phyloP scores from a whole-genome alignment of 371 early-diverging fungal species.

The Lichtheimia ornata region DNA sequence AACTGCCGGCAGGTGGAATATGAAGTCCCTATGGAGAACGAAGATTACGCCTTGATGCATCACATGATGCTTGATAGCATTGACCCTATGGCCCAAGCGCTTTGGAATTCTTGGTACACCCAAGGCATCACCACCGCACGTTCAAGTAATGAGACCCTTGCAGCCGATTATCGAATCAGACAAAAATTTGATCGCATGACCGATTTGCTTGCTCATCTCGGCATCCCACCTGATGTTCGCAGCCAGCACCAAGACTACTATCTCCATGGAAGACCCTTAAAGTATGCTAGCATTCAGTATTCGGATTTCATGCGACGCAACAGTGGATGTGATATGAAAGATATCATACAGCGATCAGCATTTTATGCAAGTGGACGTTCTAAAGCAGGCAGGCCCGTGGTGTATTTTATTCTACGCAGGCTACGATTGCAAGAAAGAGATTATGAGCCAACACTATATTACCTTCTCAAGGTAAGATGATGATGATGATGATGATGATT shows the following conservation, averaged over 20 bases:
- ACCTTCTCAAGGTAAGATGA: conserved; percentile 58
- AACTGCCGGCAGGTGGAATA: not conserved
- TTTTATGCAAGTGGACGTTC: conserved; percentile 81
- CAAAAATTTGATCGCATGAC: conserved; percentile 71
- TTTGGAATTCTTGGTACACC: conserved; percentile 1
- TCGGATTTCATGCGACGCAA: conserved; percentile 79
- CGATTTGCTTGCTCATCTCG: conserved; percentile 80
- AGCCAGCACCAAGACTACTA: conserved; percentile 21
- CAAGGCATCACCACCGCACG: conserved; percentile 4
- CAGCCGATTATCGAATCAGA: not conserved
- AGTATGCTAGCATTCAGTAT: conserved; percentile 56
- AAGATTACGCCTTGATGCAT: conserved; percentile 59
- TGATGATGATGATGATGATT: not conserved
- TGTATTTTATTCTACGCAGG: conserved; percentile 80
- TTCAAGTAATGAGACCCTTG: not conserved
- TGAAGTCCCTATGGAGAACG: conserved; percentile 39
- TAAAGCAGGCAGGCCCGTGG: conserved; percentile 73
- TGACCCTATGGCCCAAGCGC: conserved; percentile 54
- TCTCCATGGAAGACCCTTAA: conserved; percentile 29
- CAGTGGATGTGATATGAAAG: conserved; percentile 58
- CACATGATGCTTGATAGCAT: conserved; percentile 65
- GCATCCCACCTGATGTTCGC: conserved; percentile 60
- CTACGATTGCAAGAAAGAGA: conserved; percentile 72
- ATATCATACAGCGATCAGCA: conserved; percentile 60
- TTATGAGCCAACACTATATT: conserved; percentile 78